Evolutionary conservation across 2,329 filamentous ascomycete species (phyloP).

Genomic region (Colletotrichum somersetense): DNA sequence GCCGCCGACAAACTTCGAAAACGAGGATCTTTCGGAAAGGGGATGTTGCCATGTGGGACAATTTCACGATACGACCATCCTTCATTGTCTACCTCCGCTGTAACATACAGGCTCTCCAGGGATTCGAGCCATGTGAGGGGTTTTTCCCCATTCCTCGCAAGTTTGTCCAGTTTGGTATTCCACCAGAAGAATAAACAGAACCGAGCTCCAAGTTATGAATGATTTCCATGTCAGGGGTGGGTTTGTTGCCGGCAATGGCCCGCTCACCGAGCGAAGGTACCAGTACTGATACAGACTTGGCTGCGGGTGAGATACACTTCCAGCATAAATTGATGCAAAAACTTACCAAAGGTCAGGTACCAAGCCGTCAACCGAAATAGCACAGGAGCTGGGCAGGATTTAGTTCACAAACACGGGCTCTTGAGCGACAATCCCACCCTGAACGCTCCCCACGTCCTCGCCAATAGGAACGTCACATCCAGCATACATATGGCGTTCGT

Average conservation of each 20-base stretch:
- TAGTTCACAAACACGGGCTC: not conserved
- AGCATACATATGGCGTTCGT: not conserved
- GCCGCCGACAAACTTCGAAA: too few species aligned
- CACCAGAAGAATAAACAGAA: not conserved
- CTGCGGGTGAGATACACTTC: not conserved
- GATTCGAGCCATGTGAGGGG: not conserved
- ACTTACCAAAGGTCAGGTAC: not conserved
- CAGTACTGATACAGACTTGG: too few species aligned
- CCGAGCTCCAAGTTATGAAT: not conserved
- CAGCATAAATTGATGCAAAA: not conserved
- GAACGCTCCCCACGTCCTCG: not conserved
- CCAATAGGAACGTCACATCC: too few species aligned
- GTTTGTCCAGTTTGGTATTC: not conserved
- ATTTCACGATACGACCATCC: not conserved
- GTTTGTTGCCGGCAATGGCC: not conserved
- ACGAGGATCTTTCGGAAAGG: not conserved
- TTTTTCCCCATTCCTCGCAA: not conserved
- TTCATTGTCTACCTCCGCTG: not conserved
- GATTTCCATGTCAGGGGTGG: not conserved
- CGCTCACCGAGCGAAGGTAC: too few species aligned
- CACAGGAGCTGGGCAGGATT: not conserved
- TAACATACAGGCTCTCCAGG: not conserved
- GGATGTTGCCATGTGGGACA: not conserved
- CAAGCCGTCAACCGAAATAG: not conserved
- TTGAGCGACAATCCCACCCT: not conserved